phyloP scores from a whole-genome alignment of 164 flowering plant genomes.

The Akebia trifoliata region DNA sequence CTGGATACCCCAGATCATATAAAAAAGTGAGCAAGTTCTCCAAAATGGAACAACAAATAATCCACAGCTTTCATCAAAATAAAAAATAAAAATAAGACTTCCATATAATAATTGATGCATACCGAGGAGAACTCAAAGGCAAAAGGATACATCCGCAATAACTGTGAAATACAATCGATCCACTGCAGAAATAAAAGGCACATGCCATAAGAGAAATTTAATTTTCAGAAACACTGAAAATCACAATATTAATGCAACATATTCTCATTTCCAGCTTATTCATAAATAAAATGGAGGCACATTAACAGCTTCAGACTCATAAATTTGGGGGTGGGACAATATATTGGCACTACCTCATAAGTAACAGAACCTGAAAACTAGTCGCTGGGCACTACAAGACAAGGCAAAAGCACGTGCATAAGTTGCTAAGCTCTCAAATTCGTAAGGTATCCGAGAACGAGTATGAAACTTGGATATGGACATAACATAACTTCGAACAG shows the following conservation, averaged over 20 bases:
- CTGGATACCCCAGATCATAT: constrained; percentile 34
- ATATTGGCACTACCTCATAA: no score
- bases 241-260: not conserved
- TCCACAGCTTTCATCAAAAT: not conserved
- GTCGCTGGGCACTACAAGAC: no score
- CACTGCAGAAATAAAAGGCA: constrained; percentile 54
- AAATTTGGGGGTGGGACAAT: no score
- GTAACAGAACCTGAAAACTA: no score
- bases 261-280: not conserved
- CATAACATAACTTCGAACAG: no score
- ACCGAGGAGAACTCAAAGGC: constrained; percentile 97
- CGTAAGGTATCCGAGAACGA: no score
- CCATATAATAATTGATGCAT: constrained; percentile 21
- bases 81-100: not conserved
- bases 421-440: no score
- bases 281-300: not conserved
- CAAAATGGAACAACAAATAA: not conserved
- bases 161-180: constrained; percentile 96
- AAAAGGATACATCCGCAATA: constrained; percentile 91
- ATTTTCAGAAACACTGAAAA: not conserved
- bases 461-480: no score
- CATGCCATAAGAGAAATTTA: constrained; percentile 5
- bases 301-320: no score
- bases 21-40: constrained; percentile 11
- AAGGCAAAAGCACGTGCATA: no score